Conservation (phyloP, 1,139 yeast genomes). For the Trichomonascaceae sp. region DNA sequence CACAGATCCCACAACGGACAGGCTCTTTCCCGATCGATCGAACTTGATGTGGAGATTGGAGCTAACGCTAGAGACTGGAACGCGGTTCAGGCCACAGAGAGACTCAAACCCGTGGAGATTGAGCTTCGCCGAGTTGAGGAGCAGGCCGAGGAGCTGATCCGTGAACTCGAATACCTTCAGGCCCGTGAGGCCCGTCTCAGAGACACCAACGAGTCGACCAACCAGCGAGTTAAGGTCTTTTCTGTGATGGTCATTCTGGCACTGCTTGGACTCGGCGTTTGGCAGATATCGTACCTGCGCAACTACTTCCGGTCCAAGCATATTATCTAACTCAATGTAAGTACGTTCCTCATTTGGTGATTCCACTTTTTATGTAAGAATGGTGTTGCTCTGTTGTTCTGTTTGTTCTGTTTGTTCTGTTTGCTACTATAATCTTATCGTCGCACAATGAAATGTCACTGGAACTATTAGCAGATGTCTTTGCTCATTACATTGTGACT, state of each 20-base stretch:
- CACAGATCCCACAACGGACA: constrained; percentile 15
- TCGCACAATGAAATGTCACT: too few relatives aligned
- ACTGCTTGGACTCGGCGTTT: constrained; percentile 66
- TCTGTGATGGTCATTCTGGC: constrained; percentile 55
- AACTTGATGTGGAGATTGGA: constrained; percentile 87
- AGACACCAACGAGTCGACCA: constrained; percentile 93
- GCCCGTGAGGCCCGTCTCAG: constrained; percentile 83
- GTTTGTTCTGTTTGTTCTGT: background rate
- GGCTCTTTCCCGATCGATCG: constrained; percentile 38
- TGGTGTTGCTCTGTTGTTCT: background rate
- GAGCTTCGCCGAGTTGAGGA: constrained; percentile 77
- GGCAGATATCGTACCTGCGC: constrained; percentile 89
- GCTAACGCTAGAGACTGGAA: constrained; percentile 98
- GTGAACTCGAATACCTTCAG: constrained; percentile 71
- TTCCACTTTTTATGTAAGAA: too few relatives aligned
- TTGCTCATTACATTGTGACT: constrained; percentile 1
- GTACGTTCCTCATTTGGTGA: too few relatives aligned
- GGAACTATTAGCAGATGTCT: background rate
- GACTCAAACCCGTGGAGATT: constrained; percentile 83
- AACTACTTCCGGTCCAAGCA: constrained; percentile 91
- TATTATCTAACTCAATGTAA: constrained; percentile 41
- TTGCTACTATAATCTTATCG: background rate
- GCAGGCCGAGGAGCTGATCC: constrained; percentile 62
- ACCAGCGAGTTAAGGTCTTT: constrained; percentile 67
- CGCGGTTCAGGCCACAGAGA: constrained; percentile 82